Conservation (phyloP, 2,329 filamentous ascomycete species). For the Lecanicillium sp. region DNA sequence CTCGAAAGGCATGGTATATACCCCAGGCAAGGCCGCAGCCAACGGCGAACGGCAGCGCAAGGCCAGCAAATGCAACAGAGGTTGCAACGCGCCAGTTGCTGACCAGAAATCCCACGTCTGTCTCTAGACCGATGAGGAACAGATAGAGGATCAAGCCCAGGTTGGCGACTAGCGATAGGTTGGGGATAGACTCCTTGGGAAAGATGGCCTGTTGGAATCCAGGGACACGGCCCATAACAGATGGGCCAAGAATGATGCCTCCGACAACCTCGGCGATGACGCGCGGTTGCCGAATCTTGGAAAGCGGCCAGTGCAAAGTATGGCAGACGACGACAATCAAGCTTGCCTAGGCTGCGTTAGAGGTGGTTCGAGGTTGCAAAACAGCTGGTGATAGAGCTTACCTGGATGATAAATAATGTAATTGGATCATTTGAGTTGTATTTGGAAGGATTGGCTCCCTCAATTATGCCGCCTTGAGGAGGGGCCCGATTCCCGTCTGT, state of each 20-base stretch:
- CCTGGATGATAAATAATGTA: conserved; percentile 70
- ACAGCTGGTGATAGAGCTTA: conserved; percentile 15
- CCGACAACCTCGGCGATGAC: conserved; percentile 82
- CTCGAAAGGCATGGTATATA: conserved; percentile 66
- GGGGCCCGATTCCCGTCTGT: conserved; percentile 14
- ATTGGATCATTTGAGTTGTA: conserved; percentile 69
- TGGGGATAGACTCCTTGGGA: conserved; percentile 65
- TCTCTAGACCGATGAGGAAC: conserved; percentile 83
- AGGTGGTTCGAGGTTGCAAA: background rate
- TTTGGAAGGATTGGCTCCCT: conserved; percentile 60
- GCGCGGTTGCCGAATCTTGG: conserved; percentile 69
- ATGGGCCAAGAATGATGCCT: conserved; percentile 80
- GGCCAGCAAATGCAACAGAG: conserved; percentile 71
- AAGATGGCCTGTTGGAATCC: conserved; percentile 74
- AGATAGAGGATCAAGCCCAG: conserved; percentile 78
- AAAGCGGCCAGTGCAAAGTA: conserved; percentile 65
- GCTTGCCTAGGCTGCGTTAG: conserved; percentile 25
- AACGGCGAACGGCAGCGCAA: conserved; percentile 76
- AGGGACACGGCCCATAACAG: conserved; percentile 80
- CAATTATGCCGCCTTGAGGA: conserved; percentile 58
- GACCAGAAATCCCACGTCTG: conserved; percentile 70
- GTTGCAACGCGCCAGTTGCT: conserved; percentile 76
- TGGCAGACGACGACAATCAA: conserved; percentile 46
- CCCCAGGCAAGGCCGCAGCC: conserved; percentile 78
- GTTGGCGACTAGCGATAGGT: conserved; percentile 72